These are phyloP conservation scores for Thermothielavioides terrestris DNA, from an alignment of 495 filamentous ascomycete species.

Conservation along the genomic window DNA sequence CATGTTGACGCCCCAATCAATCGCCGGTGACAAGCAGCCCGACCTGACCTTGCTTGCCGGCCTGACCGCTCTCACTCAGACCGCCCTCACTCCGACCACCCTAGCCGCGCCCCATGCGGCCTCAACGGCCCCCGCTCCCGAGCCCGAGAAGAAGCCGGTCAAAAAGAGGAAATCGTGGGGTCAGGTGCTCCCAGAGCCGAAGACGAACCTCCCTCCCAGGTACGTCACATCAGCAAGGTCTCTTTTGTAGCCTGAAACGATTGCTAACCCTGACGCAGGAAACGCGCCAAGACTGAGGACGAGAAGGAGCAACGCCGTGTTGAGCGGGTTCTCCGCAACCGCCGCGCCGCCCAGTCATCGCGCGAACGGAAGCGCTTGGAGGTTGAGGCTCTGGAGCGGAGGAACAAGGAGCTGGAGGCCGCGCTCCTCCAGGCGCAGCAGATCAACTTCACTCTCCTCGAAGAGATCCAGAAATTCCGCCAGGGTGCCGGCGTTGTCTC, in stretches of 20 bases:
- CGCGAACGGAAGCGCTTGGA: conserved; percentile 91
- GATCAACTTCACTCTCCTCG: conserved; percentile 54
- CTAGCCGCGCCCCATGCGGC: neutral
- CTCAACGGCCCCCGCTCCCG: conserved; percentile 15
- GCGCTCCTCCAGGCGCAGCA: conserved; percentile 55
- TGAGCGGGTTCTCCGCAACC: conserved; percentile 93
- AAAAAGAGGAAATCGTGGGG: conserved; percentile 99
- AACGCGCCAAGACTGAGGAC: conserved; percentile 97
- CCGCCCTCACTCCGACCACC: conserved; percentile 3
- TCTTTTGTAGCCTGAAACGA: too few species aligned
- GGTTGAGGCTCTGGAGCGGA: conserved; percentile 76
- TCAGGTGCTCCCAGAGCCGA: conserved; percentile 90
- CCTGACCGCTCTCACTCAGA: conserved; percentile 10
- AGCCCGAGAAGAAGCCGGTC: conserved; percentile 60
- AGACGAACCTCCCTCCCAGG: conserved; percentile 93
- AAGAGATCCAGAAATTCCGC: conserved; percentile 55
- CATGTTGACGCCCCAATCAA: conserved; percentile 40
- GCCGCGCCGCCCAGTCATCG: conserved; percentile 90
- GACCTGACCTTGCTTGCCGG: conserved; percentile 14
- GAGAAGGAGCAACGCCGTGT: conserved; percentile 98
- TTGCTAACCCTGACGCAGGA: conserved; percentile 43
- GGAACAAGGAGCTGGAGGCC: conserved; percentile 63
- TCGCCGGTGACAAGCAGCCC: conserved; percentile 22
- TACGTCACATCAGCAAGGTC: conserved; percentile 40
- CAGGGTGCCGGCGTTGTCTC: conserved; percentile 42